Conservation (phyloP, 208 protist species). For the Wallacemonas sp. region DNA sequence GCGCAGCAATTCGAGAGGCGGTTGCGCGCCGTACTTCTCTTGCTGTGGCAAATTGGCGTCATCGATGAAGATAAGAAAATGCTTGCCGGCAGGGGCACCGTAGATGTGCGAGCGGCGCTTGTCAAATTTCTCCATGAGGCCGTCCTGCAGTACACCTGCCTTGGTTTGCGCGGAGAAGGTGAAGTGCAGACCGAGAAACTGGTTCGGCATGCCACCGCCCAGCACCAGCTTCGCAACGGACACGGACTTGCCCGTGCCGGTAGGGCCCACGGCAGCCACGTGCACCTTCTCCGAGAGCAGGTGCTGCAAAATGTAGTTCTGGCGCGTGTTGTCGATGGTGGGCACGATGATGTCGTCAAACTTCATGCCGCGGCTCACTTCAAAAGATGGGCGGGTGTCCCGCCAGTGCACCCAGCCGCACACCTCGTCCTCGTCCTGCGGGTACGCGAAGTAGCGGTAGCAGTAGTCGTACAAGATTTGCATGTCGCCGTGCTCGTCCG, state of each 20-base stretch:
- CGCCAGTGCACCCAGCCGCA: slow-evolving; percentile 81
- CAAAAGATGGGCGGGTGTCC: slow-evolving; percentile 46
- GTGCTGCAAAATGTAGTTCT: slow-evolving; percentile 87
- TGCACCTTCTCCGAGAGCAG: slow-evolving; percentile 78
- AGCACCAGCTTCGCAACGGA: slow-evolving; percentile 85
- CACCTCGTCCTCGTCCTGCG: slow-evolving; percentile 39
- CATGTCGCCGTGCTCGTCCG: slow-evolving; percentile 13
- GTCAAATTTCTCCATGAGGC: slow-evolving; percentile 93
- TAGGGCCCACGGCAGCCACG: slow-evolving; percentile 89
- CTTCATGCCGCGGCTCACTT: slow-evolving; percentile 52
- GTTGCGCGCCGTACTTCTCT: slow-evolving; percentile 94
- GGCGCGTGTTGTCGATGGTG: slow-evolving; percentile 92
- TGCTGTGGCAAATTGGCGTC: slow-evolving; percentile 92
- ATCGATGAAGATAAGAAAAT: slow-evolving; percentile 93
- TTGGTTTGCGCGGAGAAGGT: slow-evolving; percentile 94
- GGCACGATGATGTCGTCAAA: slow-evolving; percentile 94
- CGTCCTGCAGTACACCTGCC: slow-evolving; percentile 86
- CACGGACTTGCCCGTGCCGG: slow-evolving; percentile 95
- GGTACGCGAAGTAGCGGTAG: slow-evolving; percentile 60
- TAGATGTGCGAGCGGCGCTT: slow-evolving; percentile 92
- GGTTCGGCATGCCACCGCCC: slow-evolving; percentile 69
- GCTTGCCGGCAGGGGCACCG: slow-evolving; percentile 88
- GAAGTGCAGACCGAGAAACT: slow-evolving; percentile 84
- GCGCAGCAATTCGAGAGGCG: slow-evolving; percentile 91
- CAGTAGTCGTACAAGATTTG: slow-evolving; percentile 95